Percentiles rank a stretch among this genome's conserved stretches.
Conservation (phyloP, 192 early-diverging fungal species). For the Martensiomyces pterosporus region DNA sequence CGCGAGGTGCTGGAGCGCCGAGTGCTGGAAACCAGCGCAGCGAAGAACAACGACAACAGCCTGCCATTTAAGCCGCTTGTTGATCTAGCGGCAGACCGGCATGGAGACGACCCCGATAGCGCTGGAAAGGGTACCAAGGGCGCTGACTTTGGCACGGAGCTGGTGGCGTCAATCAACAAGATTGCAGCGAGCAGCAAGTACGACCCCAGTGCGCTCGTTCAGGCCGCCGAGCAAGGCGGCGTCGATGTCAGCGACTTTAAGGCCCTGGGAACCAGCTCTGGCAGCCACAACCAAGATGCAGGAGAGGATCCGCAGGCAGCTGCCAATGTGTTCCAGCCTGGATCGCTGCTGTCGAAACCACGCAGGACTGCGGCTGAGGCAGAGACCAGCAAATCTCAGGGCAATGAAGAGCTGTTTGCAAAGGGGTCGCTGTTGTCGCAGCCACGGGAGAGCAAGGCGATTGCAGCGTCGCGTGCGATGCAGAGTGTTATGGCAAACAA, state of each 20-base stretch:
- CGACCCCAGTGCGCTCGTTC: constrained; percentile 32
- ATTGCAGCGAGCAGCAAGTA: constrained; percentile 26
- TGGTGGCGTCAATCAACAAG: constrained; percentile 27
- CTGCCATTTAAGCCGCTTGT: constrained; percentile 34
- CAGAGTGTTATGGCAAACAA: constrained; percentile 40
- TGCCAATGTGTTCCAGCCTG: constrained; percentile 27
- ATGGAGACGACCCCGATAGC: constrained; percentile 11
- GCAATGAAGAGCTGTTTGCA: constrained; percentile 27
- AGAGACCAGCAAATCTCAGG: constrained; percentile 15
- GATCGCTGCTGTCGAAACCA: constrained; percentile 43
- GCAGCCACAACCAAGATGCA: constrained; percentile 1
- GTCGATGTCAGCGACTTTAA: constrained; percentile 45
- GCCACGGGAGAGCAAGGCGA: constrained; percentile 45
- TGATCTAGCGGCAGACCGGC: constrained; percentile 23
- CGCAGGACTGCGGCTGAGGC: constrained; percentile 21
- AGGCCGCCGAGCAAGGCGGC: constrained; percentile 25
- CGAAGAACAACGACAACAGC: constrained; percentile 9
- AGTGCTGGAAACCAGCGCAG: constrained; percentile 18
- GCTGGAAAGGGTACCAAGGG: constrained; percentile 11
- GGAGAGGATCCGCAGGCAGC: constrained; percentile 9
- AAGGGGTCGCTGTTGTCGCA: constrained; percentile 47
- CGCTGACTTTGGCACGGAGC: constrained; percentile 21
- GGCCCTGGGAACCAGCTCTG: constrained; percentile 6
- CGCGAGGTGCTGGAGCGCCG: constrained; percentile 39
- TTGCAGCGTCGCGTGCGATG: constrained; percentile 47